Evolutionary conservation across 2,329 filamentous ascomycete species (phyloP).

Genomic region (Epichloe sp.): DNA sequence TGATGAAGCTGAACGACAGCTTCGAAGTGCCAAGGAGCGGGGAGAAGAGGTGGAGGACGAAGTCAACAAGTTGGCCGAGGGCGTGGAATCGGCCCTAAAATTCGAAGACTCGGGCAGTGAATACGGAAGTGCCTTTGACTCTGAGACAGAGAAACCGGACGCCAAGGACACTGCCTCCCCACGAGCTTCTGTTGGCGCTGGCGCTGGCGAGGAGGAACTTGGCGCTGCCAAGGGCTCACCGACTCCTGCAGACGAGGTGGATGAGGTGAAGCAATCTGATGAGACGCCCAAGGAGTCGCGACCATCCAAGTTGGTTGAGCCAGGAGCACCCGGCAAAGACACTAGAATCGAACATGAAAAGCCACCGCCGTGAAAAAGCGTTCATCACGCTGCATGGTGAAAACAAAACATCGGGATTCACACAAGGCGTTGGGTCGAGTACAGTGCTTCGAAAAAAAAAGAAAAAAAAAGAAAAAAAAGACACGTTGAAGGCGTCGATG

Average conservation of each 20-base stretch:
- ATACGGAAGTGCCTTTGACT: background rate
- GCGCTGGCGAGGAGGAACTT: background rate
- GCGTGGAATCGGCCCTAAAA: constrained; percentile 21
- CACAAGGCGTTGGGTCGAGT: too few species aligned
- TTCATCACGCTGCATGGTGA: too few species aligned
- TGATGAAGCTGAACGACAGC: constrained; percentile 38
- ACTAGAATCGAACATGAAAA: too few species aligned
- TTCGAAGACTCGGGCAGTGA: constrained; percentile 13
- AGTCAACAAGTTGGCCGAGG: constrained; percentile 25
- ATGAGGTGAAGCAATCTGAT: background rate
- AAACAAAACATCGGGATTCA: too few species aligned
- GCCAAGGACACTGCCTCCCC: background rate
- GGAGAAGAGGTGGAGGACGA: constrained; percentile 29
- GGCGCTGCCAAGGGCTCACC: background rate
- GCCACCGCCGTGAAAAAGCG: too few species aligned
- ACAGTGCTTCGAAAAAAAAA: too few species aligned
- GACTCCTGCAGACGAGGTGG: background rate
- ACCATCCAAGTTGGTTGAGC: background rate
- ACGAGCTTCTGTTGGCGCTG: background rate
- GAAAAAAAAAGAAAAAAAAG: too few species aligned
- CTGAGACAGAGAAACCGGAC: too few species aligned
- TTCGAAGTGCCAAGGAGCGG: constrained; percentile 17
- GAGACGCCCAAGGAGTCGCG: background rate
- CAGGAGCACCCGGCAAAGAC: background rate
- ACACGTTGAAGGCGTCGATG: too few species aligned